These are phyloP conservation scores for Ceriops zippeliana DNA, from an alignment of 345 rosid species.

Conservation along the genomic window DNA sequence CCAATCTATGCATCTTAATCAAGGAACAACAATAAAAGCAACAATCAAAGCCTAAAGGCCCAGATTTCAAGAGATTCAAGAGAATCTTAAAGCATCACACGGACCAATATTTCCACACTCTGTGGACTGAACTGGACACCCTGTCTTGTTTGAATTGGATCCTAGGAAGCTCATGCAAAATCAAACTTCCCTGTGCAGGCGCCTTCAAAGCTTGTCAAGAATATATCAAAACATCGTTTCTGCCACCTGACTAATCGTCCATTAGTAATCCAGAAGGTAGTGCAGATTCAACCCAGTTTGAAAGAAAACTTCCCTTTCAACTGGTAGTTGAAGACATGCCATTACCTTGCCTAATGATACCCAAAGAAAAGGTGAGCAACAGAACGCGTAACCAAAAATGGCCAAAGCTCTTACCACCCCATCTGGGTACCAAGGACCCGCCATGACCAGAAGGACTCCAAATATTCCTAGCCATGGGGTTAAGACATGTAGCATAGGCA, in stretches of 20 bases:
- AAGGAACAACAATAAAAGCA: too few relatives aligned
- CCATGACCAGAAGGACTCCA: conserved; percentile 79
- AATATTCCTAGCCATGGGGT: conserved; percentile 61
- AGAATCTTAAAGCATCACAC: too few relatives aligned
- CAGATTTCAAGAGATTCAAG: too few relatives aligned
- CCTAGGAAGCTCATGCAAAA: conserved; percentile 6
- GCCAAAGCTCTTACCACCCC: conserved; percentile 71
- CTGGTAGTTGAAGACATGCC: conserved; percentile 56
- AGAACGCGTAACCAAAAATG: conserved; percentile 67
- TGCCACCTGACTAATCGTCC: not conserved
- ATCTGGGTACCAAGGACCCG: conserved; percentile 61
- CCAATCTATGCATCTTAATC: too few relatives aligned
- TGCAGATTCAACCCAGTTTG: conserved; percentile 35
- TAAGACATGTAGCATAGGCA: conserved; percentile 55
- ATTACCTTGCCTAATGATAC: conserved; percentile 49
- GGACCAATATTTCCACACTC: too few relatives aligned
- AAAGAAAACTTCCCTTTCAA: conserved; percentile 73
- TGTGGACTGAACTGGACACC: too few relatives aligned
- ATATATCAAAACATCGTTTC: not conserved
- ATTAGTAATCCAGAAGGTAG: conserved; percentile 24
- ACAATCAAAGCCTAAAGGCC: too few relatives aligned
- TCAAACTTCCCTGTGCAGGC: conserved; percentile 6
- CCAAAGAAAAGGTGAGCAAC: conserved; percentile 73
- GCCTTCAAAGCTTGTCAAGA: not conserved
- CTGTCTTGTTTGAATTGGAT: too few relatives aligned